Evolutionary conservation across 2,329 filamentous ascomycete genomes (phyloP), one percentile per base, ranked within the genome.

Genomic region (Cercospora berteroae): DNA sequence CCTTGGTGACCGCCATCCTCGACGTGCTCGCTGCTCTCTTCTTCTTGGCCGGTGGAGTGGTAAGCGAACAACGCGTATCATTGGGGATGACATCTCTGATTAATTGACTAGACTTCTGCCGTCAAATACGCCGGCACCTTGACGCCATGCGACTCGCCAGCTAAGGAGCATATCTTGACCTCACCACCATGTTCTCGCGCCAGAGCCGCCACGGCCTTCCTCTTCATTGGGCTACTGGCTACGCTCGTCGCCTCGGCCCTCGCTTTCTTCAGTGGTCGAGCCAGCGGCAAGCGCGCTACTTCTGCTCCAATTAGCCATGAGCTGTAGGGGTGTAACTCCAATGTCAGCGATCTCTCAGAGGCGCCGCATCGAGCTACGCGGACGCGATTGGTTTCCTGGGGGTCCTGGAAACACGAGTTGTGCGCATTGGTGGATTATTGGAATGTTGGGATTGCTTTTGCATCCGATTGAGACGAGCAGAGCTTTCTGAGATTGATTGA

Each of bases 21-120:
- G 69, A 71, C 52, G 57, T 50, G 2, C 29, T 70, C 5, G 66
- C 70, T 18, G 60, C 68, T 1, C 36, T 70, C 48, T 70, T 70
- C 63, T 70, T 63, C n/a, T 62, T 70, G n/a, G 66, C 62, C 5
- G 64, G 70, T 3, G 70, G 65, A 23, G 63, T 68, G n/a, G 66
- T 65, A 39, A 63, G 66, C 50, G 36, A 20, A 27, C 31, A 33
- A 13, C 31, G 10, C 31, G 12, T 33, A 31, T 31, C 29, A 31
- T 31, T 31, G 29, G 9, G 29, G 58, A n/a, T 9, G 58, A 44
- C 13, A 16, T 25, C 16, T 18, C 16, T 20, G 13, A 48, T 12
- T 8, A 10, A 8, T 6, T 10, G 13, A 33, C 20, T 25, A 61
- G 57, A 60, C 50, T 39, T 29, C 62, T 36, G 66, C 57, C 12